Base-by-base conservation (phyloP, 306 rosid species). In the Rosa persica region DNA sequence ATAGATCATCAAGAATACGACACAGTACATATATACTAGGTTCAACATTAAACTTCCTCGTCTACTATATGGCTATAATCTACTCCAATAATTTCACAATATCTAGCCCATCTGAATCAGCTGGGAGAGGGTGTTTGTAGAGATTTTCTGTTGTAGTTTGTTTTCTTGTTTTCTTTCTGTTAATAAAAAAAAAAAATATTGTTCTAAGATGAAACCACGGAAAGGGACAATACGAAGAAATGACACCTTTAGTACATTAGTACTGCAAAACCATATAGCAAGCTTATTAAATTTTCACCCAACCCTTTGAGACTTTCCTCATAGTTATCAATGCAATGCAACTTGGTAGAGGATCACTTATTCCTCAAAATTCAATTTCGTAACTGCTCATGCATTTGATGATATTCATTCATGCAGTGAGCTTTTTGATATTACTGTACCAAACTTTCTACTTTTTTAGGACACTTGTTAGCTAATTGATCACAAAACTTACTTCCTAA, bases 41-140 rank as follows among this genome's bases (percentile, higher is more conserved):
- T 39, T 39, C 71, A 19, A 39, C 8, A 39, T 20, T 20, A 38
- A 67, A 67, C 44, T 20, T 39, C 1, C 16, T 20, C 38, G 47
- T 38, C 27, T 19, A 42, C 23, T 20, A 66, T 39, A 66, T 8
- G 25, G 70, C 47, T 66, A 39, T 17, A 38, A 39, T 17, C 11
- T 20, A 67, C 71, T 19, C 71, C 71, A 66, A 66, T 19, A 66
- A 38, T 66, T 38, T 38, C 25, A 38, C 70, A 66, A 66, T 19
- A 66, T 66, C 48, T 67, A 19, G 48, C 27, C n/a, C n/a, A n/a
- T n/a, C n/a, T n/a, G n/a, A n/a, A n/a, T n/a, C n/a, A n/a, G n/a
- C n/a, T n/a, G n/a, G n/a, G n/a, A n/a, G n/a, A n/a, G n/a, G n/a
- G n/a, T n/a, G n/a, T n/a, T n/a, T n/a, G n/a, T n/a, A n/a, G n/a